phyloP scores from a whole-genome alignment of 768 basidiomycete species.

The Xerocomus brunneocitrinus region DNA sequence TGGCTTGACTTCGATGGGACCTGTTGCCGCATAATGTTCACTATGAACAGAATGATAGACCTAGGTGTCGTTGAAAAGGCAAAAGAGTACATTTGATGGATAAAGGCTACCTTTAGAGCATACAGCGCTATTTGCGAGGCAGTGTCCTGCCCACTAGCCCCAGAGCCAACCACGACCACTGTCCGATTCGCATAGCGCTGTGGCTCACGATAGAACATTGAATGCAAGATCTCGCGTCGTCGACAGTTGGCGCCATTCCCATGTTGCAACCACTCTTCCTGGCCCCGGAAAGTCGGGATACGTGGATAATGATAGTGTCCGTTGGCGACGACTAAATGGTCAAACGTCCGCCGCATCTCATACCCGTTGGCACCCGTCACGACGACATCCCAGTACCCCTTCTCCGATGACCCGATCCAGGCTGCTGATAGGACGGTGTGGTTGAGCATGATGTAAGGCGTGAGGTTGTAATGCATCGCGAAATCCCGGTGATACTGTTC shows the following conservation, averaged over 20 bases:
- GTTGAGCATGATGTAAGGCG: slow-evolving; percentile 38
- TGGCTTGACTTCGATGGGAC: slow-evolving; percentile 33
- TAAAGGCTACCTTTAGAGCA: slow-evolving; percentile 38
- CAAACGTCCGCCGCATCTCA: slow-evolving; percentile 31
- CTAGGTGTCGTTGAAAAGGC: slow-evolving; percentile 4
- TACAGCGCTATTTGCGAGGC: slow-evolving; percentile 38
- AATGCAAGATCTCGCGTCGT: slow-evolving; percentile 44
- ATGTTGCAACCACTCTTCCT: slow-evolving; percentile 44
- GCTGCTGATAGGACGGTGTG: slow-evolving; percentile 39
- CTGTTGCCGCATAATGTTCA: slow-evolving; percentile 12
- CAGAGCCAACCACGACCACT: slow-evolving; percentile 49
- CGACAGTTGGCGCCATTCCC: slow-evolving; percentile 9
- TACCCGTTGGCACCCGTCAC: slow-evolving; percentile 23
- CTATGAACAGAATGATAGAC: slow-evolving; percentile 37
- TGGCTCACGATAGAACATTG: slow-evolving; percentile 50
- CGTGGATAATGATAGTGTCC: slow-evolving; percentile 54
- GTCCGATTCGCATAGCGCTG: slow-evolving; percentile 37
- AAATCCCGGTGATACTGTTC: slow-evolving; percentile 45
- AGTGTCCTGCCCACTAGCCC: slow-evolving; percentile 44
- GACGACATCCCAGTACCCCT: slow-evolving; percentile 44
- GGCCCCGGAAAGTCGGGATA: slow-evolving; percentile 42
- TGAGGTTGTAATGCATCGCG: slow-evolving; percentile 36
- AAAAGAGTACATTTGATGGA: background rate
- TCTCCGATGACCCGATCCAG: slow-evolving; percentile 39
- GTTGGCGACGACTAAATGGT: slow-evolving; percentile 54